These are phyloP conservation scores for Colletotrichum acutatum DNA, from an alignment of 2,329 filamentous ascomycete genomes.

Conservation along the genomic window DNA sequence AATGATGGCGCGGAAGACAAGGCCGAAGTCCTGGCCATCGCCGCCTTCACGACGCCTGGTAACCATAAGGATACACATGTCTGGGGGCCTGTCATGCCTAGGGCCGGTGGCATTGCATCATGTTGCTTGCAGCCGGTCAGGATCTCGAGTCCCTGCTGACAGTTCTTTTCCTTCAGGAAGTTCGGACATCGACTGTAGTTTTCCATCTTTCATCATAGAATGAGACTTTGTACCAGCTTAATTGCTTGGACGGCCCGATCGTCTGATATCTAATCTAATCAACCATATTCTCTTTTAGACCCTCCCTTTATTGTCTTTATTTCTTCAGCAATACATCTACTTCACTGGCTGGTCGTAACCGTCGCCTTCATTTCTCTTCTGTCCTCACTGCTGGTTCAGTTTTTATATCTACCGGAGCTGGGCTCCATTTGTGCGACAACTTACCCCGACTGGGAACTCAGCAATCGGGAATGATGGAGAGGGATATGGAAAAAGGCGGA, in stretches of 20 bases:
- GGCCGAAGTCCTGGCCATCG: constrained; percentile 1
- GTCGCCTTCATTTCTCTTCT: not conserved
- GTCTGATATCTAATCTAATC: constrained; percentile 20
- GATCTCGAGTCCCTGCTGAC: not conserved
- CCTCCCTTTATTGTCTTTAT: not conserved
- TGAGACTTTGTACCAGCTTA: not conserved
- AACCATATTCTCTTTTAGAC: constrained; percentile 1
- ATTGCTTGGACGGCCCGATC: not conserved
- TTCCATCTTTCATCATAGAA: constrained; percentile 10
- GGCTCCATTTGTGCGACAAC: constrained; percentile 1
- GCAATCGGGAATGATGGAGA: constrained; percentile 18
- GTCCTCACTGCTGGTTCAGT: constrained; percentile 26
- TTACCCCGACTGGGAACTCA: not conserved
- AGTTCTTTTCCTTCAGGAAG: not conserved
- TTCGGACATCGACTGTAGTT: not conserved
- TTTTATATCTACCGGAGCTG: constrained; percentile 12
- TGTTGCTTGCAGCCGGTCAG: constrained; percentile 3
- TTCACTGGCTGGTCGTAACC: constrained; percentile 1
- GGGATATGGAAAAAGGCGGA: constrained; percentile 21
- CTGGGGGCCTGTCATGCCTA: constrained; percentile 19
- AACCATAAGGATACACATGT: not conserved
- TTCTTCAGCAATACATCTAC: constrained; percentile 2
- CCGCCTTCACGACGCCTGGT: not conserved
- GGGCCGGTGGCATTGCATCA: constrained; percentile 13
- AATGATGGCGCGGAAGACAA: not conserved